phyloP scores from a whole-genome alignment of 192 early-diverging fungal genomes.

The Pilaira anomala region DNA sequence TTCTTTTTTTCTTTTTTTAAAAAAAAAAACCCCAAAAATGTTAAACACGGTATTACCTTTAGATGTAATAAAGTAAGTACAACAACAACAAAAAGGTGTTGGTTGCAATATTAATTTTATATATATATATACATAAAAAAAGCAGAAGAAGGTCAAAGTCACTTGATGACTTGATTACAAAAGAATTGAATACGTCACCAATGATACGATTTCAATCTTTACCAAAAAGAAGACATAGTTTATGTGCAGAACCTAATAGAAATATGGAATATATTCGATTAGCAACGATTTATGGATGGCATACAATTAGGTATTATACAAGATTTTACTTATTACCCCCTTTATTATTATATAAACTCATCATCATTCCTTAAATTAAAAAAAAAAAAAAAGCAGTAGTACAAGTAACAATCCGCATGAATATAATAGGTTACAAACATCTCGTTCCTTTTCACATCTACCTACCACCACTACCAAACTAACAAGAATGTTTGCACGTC shows the following conservation, averaged over 20 bases:
- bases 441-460: constrained; percentile 9
- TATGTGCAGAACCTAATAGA: constrained; percentile 38
- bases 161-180: constrained; percentile 17
- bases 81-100: neutral
- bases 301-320: neutral
- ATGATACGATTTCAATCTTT: neutral
- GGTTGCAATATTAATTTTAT: neutral
- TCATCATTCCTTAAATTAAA: too few relatives aligned
- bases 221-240: constrained; percentile 39
- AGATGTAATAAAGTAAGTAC: neutral
- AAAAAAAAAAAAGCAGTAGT: constrained; percentile 4
- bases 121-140: neutral
- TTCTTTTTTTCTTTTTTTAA: neutral
- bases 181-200: neutral
- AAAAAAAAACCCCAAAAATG: too few relatives aligned
- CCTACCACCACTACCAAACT: neutral
- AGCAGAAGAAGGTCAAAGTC: constrained; percentile 26
- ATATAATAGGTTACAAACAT: constrained; percentile 1
- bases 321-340: constrained; percentile 4
- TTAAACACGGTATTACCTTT: neutral
- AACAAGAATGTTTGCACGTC: constrained; percentile 13
- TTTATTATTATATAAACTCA: too few relatives aligned
- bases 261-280: constrained; percentile 40
- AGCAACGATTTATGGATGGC: constrained; percentile 44
- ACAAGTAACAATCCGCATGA: neutral